A percentile compares a stretch with the other conserved stretches of the same genome.
Evolutionary conservation across 441 rosid genomes (phyloP).

Genomic region (Corymbia calophylla): DNA sequence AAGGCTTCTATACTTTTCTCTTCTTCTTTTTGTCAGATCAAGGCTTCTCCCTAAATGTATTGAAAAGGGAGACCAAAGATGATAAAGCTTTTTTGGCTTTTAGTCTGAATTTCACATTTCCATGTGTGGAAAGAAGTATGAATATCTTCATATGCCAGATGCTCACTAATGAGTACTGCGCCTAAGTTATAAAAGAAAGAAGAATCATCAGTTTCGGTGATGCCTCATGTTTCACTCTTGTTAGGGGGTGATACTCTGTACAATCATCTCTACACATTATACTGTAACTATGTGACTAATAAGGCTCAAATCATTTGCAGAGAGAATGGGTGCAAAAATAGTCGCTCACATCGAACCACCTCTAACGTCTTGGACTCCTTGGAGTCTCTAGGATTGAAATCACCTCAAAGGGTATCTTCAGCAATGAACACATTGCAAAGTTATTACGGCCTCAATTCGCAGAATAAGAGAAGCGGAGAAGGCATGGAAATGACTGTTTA

Average conservation of each 20-base stretch:
- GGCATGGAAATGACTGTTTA: conserved; percentile 55
- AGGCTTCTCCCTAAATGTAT: not conserved
- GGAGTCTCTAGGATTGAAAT: conserved; percentile 26
- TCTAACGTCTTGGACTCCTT: conserved; percentile 29
- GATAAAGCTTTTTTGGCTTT: not conserved
- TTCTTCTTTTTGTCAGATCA: not conserved
- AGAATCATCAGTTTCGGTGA: not conserved
- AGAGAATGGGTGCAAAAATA: conserved; percentile 9
- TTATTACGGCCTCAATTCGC: conserved; percentile 34
- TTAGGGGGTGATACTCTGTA: not conserved
- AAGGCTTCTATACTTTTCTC: not conserved
- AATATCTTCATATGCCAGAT: not conserved
- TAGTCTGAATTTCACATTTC: not conserved
- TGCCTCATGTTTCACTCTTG: not conserved
- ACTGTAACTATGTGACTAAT: not conserved
- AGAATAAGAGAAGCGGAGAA: conserved; percentile 17
- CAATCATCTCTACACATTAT: not conserved
- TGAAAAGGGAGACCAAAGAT: not conserved
- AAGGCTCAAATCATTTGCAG: conserved; percentile 17
- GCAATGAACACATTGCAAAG: conserved; percentile 52
- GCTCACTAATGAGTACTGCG: not conserved
- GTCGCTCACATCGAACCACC: conserved; percentile 12
- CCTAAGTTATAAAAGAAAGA: not conserved
- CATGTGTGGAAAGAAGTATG: not conserved
- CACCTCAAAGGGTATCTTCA: conserved; percentile 33